Evolutionary conservation across 1,284 basidiomycete species (phyloP).

Genomic region (Bjerkandera adusta): DNA sequence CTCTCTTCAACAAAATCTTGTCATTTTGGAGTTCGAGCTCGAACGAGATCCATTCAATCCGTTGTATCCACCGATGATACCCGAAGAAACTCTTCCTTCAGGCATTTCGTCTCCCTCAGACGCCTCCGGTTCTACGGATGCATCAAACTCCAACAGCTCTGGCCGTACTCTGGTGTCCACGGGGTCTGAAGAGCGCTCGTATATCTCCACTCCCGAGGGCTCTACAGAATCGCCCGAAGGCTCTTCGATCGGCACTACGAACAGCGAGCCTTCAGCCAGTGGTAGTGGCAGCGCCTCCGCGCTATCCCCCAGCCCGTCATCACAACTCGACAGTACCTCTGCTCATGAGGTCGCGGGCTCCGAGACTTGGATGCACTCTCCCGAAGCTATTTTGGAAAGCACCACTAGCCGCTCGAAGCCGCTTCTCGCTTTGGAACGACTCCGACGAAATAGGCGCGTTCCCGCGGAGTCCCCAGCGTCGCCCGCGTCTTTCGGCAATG

Average conservation of each 20-base stretch:
- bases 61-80: constrained; percentile 46
- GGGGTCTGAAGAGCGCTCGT: constrained; percentile 19
- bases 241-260: no score
- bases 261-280: constrained; percentile 7
- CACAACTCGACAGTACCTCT: background rate
- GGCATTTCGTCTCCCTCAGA: constrained; percentile 30
- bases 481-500: constrained; percentile 13
- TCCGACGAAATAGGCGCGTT: constrained; percentile 47
- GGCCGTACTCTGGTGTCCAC: constrained; percentile 30
- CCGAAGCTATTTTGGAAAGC: constrained; percentile 70
- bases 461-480: constrained; percentile 12
- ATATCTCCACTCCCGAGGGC: constrained; percentile 19
- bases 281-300: constrained; percentile 6
- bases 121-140: constrained; percentile 23
- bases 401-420: constrained; percentile 76
- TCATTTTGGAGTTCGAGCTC: constrained; percentile 84
- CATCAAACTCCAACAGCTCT: constrained; percentile 28
- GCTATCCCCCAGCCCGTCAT: constrained; percentile 10
- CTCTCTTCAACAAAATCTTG: constrained; percentile 32
- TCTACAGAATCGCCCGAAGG: constrained; percentile 18
- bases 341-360: constrained; percentile 34
- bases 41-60: constrained; percentile 77
- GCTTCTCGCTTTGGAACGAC: constrained; percentile 69
- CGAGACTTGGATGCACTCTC: constrained; percentile 45
- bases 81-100: constrained; percentile 21